These are phyloP conservation scores for Beauveria australis DNA, from an alignment of 2,329 filamentous ascomycete genomes.

Conservation along the genomic window DNA sequence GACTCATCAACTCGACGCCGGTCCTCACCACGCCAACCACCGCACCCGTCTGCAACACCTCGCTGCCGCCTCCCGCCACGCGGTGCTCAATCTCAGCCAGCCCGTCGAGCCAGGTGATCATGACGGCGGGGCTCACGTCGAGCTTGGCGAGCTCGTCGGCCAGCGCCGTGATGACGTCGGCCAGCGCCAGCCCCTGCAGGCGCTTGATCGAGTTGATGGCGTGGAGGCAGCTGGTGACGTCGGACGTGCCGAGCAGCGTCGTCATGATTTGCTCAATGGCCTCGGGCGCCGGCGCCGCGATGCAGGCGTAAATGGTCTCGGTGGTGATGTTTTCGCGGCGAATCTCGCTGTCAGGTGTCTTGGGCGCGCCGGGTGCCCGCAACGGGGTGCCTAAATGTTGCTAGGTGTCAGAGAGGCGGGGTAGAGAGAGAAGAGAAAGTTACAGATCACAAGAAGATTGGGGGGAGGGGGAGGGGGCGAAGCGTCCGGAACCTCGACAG, in stretches of 20 bases:
- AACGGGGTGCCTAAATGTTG: constrained; percentile 53
- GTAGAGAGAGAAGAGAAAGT: not conserved
- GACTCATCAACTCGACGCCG: constrained; percentile 65
- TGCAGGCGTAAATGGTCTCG: constrained; percentile 94
- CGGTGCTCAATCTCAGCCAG: constrained; percentile 90
- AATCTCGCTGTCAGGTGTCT: constrained; percentile 54
- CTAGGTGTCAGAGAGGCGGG: not conserved
- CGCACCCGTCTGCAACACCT: constrained; percentile 84
- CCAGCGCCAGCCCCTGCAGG: constrained; percentile 77
- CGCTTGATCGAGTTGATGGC: constrained; percentile 85
- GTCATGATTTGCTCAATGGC: constrained; percentile 79
- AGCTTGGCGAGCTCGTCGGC: constrained; percentile 74
- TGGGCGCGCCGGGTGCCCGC: constrained; percentile 49
- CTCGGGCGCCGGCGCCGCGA: constrained; percentile 85
- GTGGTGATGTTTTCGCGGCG: constrained; percentile 74
- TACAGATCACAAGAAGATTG: not conserved
- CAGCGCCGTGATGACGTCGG: constrained; percentile 84
- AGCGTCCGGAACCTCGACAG: too few species aligned
- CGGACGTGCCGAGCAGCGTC: constrained; percentile 73
- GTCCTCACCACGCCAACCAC: constrained; percentile 81
- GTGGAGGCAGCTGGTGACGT: constrained; percentile 81
- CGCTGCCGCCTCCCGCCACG: constrained; percentile 77
- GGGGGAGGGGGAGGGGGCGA: not conserved
- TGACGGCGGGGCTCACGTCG: constrained; percentile 77
- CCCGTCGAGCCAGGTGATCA: constrained; percentile 86